These are phyloP conservation scores for Trametes versicolor DNA, from an alignment of 1,284 basidiomycete genomes.

Conservation along the genomic window DNA sequence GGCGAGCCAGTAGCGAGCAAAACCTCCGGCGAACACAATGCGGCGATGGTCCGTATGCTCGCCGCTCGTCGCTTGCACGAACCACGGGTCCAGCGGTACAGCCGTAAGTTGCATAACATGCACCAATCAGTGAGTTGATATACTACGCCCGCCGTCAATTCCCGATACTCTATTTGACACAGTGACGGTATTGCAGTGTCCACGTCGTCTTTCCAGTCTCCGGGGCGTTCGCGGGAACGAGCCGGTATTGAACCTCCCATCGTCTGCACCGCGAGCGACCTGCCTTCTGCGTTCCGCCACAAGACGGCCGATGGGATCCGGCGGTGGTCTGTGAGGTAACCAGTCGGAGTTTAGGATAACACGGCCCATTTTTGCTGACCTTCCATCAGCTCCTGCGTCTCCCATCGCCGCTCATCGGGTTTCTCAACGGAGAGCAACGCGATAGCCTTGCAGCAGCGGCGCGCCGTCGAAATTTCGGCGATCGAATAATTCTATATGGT, in stretches of 20 bases:
- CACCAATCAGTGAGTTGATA: slow-evolving; percentile 1
- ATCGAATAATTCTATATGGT: not conserved
- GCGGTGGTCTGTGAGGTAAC: not conserved
- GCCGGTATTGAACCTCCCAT: not conserved
- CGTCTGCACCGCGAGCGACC: not conserved
- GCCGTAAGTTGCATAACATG: not conserved
- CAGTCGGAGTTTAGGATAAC: not conserved
- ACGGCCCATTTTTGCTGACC: not conserved
- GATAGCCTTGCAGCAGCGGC: not conserved
- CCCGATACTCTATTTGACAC: not conserved
- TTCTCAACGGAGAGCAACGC: no score
- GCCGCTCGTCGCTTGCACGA: not conserved
- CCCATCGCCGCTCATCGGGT: not conserved
- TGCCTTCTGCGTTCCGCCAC: not conserved
- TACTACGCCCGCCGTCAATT: not conserved
- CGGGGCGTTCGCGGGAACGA: not conserved
- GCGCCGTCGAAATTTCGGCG: not conserved
- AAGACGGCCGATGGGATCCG: not conserved
- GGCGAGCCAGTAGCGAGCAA: not conserved
- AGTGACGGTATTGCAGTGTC: not conserved
- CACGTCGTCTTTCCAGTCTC: not conserved
- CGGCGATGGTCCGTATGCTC: not conserved
- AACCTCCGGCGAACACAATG: not conserved
- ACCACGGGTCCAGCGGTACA: not conserved
- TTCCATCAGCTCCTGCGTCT: not conserved